Conservation (phyloP, 176 grass and related monocot genomes). For the Rhynchospora breviuscula region DNA sequence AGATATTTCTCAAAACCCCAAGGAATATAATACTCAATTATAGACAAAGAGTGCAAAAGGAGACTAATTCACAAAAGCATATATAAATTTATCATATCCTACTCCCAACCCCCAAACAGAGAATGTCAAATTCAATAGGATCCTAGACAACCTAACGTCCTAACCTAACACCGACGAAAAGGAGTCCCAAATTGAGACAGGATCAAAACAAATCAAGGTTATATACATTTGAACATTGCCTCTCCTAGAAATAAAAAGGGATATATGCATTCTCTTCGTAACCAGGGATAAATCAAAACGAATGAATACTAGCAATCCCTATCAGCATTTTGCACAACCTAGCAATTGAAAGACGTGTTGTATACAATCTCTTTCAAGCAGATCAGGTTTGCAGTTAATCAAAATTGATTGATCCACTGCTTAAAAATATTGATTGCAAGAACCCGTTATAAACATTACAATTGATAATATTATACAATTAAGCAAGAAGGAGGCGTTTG, state of each 20-base stretch:
- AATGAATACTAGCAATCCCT: background rate
- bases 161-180: background rate
- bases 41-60: background rate
- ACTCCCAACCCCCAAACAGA: background rate
- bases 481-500: no score
- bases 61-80: background rate
- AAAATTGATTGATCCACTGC: background rate
- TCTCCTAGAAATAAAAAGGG: background rate
- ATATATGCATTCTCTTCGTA: background rate
- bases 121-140: background rate
- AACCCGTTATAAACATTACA: background rate
- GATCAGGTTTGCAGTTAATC: background rate
- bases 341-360: background rate
- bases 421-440: conserved; percentile 1
- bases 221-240: background rate
- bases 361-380: background rate
- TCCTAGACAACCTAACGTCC: background rate
- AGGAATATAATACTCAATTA: background rate
- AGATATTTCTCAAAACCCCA: background rate
- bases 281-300: background rate
- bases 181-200: background rate
- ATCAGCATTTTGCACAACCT: background rate
- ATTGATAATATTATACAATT: background rate
- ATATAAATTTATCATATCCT: background rate
- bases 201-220: background rate